Evolutionary conservation across 805 yeast genomes (phyloP), one percentile per base, ranked within the genome.

Genomic region (Ogataea siamensis): DNA sequence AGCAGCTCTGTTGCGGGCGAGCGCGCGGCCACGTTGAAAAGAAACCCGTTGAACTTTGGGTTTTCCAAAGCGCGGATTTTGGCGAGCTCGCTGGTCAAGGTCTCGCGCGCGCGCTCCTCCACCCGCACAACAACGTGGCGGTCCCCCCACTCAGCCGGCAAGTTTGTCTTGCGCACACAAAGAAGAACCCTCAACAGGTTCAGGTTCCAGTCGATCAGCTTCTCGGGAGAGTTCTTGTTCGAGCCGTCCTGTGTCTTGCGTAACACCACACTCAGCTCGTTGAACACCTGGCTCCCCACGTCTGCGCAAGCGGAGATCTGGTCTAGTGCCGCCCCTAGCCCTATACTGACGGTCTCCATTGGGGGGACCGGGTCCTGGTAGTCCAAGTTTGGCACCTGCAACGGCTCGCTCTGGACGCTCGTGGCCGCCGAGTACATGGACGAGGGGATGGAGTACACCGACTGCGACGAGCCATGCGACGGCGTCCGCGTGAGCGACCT

Each of bases 181-280:
- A 73, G 59, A 44, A 71, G 64, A 34, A 74, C 69, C 32, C 79
- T 54, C 12, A 76, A 66, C 28, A 73, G 69, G 46, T 73, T 73
- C 34, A 73, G 58, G 49, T 72, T 72, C 78, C 78, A 73, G 49
- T 73, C 78, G 9, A 73, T 62, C 10, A 73, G 53, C 12, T 63
- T 54, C 45, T 71, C 75, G 5, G 56, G 52, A 12, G 20, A 66
- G 64, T 35, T 32, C 16, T 13, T 11, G 12, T 33, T 36, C 12
- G 40, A 34, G 34, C 29, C 38, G 20, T 19, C 29, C 20, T 31
- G 37, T 9, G 42, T 28, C 24, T 29, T 37, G 26, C 45, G 42
- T 19, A 47, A 28, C 15, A 42, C 47, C 4, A 43, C 40, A 38
- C 50, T 56, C 9, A 58, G 42, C 36, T 57, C 57, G 10, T 40